A percentile compares a stretch with the other conserved stretches of the same genome.
Conservation (phyloP, 2,329 filamentous ascomycete genomes). For the Lecanicillium sp. region DNA sequence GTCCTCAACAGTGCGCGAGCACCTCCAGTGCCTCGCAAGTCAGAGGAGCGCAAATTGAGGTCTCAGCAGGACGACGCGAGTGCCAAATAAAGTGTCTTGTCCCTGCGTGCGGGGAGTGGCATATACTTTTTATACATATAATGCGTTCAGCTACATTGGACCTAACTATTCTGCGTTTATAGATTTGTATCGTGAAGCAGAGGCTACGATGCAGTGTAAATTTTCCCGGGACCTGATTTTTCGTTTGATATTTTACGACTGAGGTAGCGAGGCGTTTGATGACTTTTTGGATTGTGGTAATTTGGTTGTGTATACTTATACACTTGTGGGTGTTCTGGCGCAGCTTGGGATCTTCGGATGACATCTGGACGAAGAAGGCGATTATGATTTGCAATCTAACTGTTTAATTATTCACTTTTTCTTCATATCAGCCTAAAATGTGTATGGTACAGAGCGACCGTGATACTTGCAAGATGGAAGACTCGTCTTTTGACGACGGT, state of each 20-base stretch:
- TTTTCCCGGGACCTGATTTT: not conserved
- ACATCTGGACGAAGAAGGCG: too few relatives aligned
- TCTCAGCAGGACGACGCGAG: slow-evolving; percentile 15
- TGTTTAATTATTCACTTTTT: too few relatives aligned
- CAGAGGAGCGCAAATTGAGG: not conserved
- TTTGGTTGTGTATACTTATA: too few relatives aligned
- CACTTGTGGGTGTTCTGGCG: too few relatives aligned
- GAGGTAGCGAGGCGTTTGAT: slow-evolving; percentile 1
- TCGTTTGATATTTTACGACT: not conserved
- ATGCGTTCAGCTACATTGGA: not conserved
- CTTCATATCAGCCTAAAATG: too few relatives aligned
- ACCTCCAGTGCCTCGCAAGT: slow-evolving; percentile 4
- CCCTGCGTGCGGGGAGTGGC: too few relatives aligned
- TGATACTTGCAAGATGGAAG: too few relatives aligned
- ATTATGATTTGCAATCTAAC: too few relatives aligned
- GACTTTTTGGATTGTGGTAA: not conserved
- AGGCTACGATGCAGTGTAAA: not conserved
- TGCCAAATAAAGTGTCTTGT: not conserved
- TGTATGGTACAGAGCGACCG: too few relatives aligned
- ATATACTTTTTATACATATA: not conserved
- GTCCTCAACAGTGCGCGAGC: slow-evolving; percentile 6
- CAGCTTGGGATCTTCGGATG: too few relatives aligned
- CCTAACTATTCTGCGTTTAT: not conserved
- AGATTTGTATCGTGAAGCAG: too few relatives aligned
- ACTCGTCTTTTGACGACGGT: too few relatives aligned